Evolutionary conservation across 805 yeast genomes (phyloP), one percentile per base, ranked within the genome.

Genomic region (Sugiyamaella mastotermitis): DNA sequence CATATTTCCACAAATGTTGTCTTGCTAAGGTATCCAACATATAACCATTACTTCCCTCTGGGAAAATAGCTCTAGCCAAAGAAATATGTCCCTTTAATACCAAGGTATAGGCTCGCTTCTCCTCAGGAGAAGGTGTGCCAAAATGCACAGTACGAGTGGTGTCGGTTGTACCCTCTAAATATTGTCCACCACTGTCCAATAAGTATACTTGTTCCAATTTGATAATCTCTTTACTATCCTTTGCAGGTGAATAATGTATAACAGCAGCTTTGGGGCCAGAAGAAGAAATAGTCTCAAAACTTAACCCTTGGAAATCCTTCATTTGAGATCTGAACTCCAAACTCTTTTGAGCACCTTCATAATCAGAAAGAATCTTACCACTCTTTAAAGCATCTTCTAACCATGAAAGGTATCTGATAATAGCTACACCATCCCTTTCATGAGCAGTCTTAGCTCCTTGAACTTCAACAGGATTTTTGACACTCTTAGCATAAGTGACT

Each of bases 81-180:
- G 90, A 88, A 42, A 92, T 65, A 55, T 92, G 95, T 7, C 97
- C 97, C 63, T 87, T 86, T 40, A 92, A 68, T 1, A 92, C 98
- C 31, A 84, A 64, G 0, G 97, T 83, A 58, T 85, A 90, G 37
- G 78, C 78, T 46, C 69, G 71, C 24, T 63, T 67, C 55, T 81
- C 80, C 45, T 81, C 82, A 13, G 49, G 51, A 0, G 72, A 52
- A 11, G 90, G 84, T 2, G 60, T 57, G 7, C 64, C 64, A 55
- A 86, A 81, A 57, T 84, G 90, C 35, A 78, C 61, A 0, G 97
- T 86, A 51, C 98, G 72, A 1, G 98, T 92, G 19, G 90, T 85
- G 57, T 92, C 98, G 0, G 98, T 92, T 0, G 98, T 92, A 8
- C 98, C 98, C 53, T 88, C 95, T 16, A 81, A 58, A 55, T 75